Percentiles rank a stretch among this genome's conserved stretches.
Conservation (phyloP, 2,329 filamentous ascomycete genomes). For the Alternaria arborescens region DNA sequence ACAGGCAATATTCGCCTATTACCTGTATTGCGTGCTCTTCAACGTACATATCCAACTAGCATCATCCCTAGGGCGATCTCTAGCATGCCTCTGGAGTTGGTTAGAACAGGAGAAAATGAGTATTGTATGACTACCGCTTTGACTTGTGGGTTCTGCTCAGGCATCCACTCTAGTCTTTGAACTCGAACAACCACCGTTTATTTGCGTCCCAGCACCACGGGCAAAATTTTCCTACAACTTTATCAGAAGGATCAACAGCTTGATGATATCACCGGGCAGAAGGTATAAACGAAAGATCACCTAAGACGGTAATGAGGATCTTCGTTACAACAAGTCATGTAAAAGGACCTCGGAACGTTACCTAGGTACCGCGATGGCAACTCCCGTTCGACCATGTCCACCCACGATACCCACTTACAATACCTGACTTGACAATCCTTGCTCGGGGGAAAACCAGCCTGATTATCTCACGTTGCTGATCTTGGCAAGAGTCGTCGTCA, state of each 20-base stretch:
- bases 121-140: neutral
- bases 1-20: neutral
- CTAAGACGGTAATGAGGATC: slow-evolving; percentile 1
- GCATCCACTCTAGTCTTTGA: neutral
- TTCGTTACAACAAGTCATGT: slow-evolving; percentile 3
- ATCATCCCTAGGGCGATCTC: neutral
- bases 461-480: neutral
- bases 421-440: neutral
- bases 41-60: neutral
- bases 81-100: neutral
- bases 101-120: neutral
- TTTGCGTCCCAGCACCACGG: neutral
- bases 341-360: neutral
- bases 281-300: neutral
- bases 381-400: neutral
- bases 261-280: neutral
- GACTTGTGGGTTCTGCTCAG: neutral
- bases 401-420: neutral
- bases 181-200: neutral
- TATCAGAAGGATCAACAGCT: neutral
- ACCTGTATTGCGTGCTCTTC: neutral
- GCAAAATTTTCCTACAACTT: neutral
- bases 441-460: neutral
- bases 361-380: neutral
- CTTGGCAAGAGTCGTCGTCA: slow-evolving; percentile 2